These are phyloP conservation scores for Plantago lanceolata DNA, from an alignment of 305 asterid genomes.

Conservation along the genomic window DNA sequence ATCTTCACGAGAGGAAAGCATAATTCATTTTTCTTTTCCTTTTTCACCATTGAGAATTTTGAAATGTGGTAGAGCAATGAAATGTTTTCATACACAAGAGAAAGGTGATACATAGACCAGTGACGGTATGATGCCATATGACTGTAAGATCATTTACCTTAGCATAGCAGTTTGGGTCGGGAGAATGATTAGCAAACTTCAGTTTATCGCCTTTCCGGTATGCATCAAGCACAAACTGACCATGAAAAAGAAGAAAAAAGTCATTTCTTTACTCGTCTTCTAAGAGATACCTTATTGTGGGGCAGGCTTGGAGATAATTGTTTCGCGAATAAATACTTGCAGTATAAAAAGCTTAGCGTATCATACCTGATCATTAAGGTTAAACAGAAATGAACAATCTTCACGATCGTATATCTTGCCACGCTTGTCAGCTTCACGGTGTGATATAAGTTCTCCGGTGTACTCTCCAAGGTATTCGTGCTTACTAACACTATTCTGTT, in stretches of 20 bases:
- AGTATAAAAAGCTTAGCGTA: slow-evolving; percentile 5
- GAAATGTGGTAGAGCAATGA: not conserved
- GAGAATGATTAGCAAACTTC: slow-evolving; percentile 97
- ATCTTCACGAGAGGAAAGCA: not conserved
- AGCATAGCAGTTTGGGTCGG: slow-evolving; percentile 89
- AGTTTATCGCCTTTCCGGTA: slow-evolving; percentile 89
- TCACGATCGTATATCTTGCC: slow-evolving; percentile 95
- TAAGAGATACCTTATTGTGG: not conserved
- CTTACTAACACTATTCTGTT: slow-evolving; percentile 79
- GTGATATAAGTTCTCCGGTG: slow-evolving; percentile 94
- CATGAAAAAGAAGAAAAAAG: slow-evolving; percentile 16
- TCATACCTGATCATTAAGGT: slow-evolving; percentile 85
- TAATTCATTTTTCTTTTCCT: not conserved
- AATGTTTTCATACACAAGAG: not conserved
- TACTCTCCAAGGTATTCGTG: slow-evolving; percentile 94
- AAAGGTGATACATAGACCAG: not conserved
- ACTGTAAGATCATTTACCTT: slow-evolving; percentile 50
- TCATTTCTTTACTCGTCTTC: slow-evolving; percentile 10
- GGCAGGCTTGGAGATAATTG: not conserved
- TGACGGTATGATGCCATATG: slow-evolving; percentile 5
- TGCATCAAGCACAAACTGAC: slow-evolving; percentile 94
- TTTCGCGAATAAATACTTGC: not conserved
- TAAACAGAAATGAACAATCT: slow-evolving; percentile 86
- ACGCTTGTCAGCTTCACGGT: slow-evolving; percentile 98
- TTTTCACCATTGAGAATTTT: not conserved